Percentiles rank a stretch among this genome's conserved stretches.
Conservation (phyloP, 495 filamentous ascomycete genomes). For the Barbatosphaeria neglecta region DNA sequence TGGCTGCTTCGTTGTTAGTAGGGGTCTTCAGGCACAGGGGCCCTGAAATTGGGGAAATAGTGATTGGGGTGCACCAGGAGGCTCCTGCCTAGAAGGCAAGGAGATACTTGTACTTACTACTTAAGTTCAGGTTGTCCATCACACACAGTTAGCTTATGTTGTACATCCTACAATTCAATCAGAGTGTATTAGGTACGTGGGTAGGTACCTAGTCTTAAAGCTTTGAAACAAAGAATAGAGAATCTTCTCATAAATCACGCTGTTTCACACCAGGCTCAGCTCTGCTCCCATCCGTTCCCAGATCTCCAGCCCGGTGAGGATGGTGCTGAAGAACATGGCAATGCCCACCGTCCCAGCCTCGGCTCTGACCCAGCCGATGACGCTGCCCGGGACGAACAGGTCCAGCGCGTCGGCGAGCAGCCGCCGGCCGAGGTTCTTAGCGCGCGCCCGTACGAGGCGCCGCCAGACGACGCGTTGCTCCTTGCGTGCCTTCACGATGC, state of each 20-base stretch:
- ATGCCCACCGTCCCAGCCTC: conserved; percentile 33
- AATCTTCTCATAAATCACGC: too few species aligned
- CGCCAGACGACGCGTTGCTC: conserved; percentile 3
- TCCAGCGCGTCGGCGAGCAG: conserved; percentile 46
- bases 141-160: too few species aligned
- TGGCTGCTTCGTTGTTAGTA: too few species aligned
- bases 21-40: too few species aligned
- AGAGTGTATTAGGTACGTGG: too few species aligned
- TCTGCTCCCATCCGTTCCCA: conserved; percentile 41
- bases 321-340: conserved; percentile 45
- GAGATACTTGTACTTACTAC: too few species aligned
- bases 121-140: too few species aligned
- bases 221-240: too few species aligned
- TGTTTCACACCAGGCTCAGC: neutral
- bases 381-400: conserved; percentile 39
- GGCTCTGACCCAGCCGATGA: conserved; percentile 43
- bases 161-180: too few species aligned
- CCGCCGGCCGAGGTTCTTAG: conserved; percentile 18
- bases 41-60: neutral
- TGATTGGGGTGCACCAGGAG: neutral
- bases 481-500: conserved; percentile 1
- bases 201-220: too few species aligned
- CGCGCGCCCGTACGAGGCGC: conserved; percentile 8
- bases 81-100: too few species aligned
- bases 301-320: conserved; percentile 43